A percentile compares a stretch with the other conserved stretches of the same genome.
These are phyloP conservation scores for Paramecium primaurelia DNA, from an alignment of 73 alveolate species.

Conservation along the genomic window DNA sequence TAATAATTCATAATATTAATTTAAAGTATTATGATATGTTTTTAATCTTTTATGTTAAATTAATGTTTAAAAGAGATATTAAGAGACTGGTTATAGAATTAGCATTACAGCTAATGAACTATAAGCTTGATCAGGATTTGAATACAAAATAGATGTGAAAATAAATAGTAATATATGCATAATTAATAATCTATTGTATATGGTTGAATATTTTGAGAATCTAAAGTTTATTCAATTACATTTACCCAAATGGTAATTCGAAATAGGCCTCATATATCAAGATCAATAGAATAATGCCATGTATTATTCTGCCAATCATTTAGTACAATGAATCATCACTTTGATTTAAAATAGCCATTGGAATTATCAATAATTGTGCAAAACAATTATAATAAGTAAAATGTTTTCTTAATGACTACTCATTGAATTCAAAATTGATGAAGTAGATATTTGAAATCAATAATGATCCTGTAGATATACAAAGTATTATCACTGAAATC, in stretches of 20 bases:
- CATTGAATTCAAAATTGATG: constrained; percentile 25
- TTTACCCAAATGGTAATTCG: constrained; percentile 25
- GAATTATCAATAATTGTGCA: background rate
- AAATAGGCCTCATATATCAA: background rate
- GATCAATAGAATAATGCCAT: background rate
- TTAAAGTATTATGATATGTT: background rate
- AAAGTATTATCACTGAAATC: background rate
- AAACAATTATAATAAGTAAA: background rate
- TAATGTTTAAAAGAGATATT: background rate
- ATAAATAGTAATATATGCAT: background rate
- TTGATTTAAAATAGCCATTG: background rate
- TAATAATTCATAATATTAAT: constrained; percentile 10
- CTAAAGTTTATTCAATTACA: background rate
- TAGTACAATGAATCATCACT: background rate
- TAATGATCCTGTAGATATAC: background rate
- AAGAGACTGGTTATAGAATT: background rate
- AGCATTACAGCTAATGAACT: background rate
- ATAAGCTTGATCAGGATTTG: background rate
- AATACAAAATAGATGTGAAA: background rate
- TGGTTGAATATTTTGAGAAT: background rate
- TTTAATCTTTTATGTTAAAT: background rate
- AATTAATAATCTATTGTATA: background rate
- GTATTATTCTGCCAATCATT: background rate
- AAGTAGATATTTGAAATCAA: background rate
- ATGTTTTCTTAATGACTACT: background rate